Evolutionary conservation across 2,329 filamentous ascomycete genomes (phyloP).

Genomic region (Chrysoporthe cubensis): DNA sequence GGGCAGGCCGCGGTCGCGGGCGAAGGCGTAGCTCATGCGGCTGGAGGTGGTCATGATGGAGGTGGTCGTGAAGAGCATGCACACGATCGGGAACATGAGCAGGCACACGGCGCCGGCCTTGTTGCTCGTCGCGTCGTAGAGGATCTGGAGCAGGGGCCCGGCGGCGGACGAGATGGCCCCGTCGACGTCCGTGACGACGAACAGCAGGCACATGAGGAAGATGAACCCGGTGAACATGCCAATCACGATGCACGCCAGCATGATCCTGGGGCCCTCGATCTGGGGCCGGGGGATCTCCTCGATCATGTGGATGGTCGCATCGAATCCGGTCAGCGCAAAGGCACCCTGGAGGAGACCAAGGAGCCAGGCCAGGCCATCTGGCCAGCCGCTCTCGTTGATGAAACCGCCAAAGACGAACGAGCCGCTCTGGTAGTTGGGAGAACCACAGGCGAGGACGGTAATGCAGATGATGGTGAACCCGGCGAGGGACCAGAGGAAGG

Average conservation of each 20-base stretch:
- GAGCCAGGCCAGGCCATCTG: slow-evolving; percentile 65
- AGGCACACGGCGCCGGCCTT: slow-evolving; percentile 65
- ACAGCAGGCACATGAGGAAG: slow-evolving; percentile 59
- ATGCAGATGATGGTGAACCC: slow-evolving; percentile 74
- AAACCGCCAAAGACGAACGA: slow-evolving; percentile 70
- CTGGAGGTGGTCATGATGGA: slow-evolving; percentile 68
- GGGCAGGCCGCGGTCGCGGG: slow-evolving; percentile 69
- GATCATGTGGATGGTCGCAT: slow-evolving; percentile 58
- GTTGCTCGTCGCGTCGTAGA: slow-evolving; percentile 64
- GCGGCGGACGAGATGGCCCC: slow-evolving; percentile 47
- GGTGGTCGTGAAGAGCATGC: slow-evolving; percentile 65
- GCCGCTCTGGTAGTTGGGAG: slow-evolving; percentile 66
- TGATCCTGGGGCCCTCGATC: slow-evolving; percentile 65
- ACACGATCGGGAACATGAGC: slow-evolving; percentile 68
- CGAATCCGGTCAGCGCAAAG: slow-evolving; percentile 55
- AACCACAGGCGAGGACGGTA: slow-evolving; percentile 67
- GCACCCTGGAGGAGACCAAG: slow-evolving; percentile 58
- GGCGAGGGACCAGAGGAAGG: slow-evolving; percentile 71
- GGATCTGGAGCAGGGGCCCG: slow-evolving; percentile 42
- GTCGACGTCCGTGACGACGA: slow-evolving; percentile 63
- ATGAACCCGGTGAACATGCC: slow-evolving; percentile 62
- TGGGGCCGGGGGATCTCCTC: slow-evolving; percentile 59
- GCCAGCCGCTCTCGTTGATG: slow-evolving; percentile 71
- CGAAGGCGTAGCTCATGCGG: slow-evolving; percentile 71
- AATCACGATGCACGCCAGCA: slow-evolving; percentile 67